Base-by-base conservation (phyloP, 2,329 filamentous ascomycete species). In the Aspergillus calidoustus region DNA sequence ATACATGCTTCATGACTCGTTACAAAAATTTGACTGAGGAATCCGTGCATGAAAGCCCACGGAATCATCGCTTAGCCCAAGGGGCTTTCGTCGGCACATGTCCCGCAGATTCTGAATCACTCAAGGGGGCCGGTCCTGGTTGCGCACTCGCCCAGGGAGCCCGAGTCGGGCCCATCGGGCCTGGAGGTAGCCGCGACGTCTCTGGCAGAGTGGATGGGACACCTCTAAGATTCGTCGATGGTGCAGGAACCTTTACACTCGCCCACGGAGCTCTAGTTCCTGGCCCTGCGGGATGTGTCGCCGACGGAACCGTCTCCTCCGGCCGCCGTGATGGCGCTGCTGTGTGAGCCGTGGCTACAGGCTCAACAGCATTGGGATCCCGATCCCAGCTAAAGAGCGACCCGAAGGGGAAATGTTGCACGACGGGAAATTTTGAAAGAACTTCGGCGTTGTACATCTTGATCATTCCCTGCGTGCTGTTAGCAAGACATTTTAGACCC, bases 401-500 rank as follows among this genome's bases (percentile, higher is more conserved):
- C 28, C 91, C 91, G 68, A 95, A 94, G 3, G 85, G 86, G 68
- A 95, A 98, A 77, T 99, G 95, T 78, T 99, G 95, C n/a, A 99
- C 92, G 3, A 99, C 95, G 3, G 95, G 95, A 73, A 97, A 97
- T 77, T 99, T 99, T 44, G 91, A 92, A 15, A 99, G 83, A 3
- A 99, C 95, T 80, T 99, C 95, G 19, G 92, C 95, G 68, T 96
- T 93, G 80, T 94, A 99, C 95, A 99, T 99, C 79, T 98, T 99
- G 71, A 99, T 87, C 95, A 99, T 98, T 55, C 95, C 95, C 89
- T 90, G 25, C 2, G 31, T 62, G 19, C 19, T 17, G 44, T 68
- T 50, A 68, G 52, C 30, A 30, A 34, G 19, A 19, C 5, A 41
- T 41, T 13, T 2, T 2, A 5, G 7, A 9, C 17, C 1, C 6